Conservation (phyloP, 768 basidiomycete species). For the Solioccasus polychromus region DNA sequence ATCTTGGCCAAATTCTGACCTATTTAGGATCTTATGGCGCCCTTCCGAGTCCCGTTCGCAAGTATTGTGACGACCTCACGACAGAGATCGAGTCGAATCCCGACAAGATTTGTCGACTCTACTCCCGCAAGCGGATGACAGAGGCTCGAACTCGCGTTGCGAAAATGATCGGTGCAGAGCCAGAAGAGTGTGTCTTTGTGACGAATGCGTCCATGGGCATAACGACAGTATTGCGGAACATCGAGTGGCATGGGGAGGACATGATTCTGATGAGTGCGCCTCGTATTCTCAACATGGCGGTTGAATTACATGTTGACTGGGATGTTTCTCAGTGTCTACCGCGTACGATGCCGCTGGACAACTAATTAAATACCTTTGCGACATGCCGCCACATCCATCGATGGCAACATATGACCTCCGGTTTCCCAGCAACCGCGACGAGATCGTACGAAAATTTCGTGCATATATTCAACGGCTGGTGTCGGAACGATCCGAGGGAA, state of each 20-base stretch:
- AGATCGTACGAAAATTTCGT: too few species aligned
- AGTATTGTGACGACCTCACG: too few species aligned
- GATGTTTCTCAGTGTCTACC: slow-evolving; percentile 38
- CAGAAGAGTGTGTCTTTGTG: slow-evolving; percentile 49
- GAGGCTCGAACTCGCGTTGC: slow-evolving; percentile 43
- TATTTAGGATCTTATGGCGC: slow-evolving; percentile 51
- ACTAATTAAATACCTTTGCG: slow-evolving; percentile 48
- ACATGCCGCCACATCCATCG: slow-evolving; percentile 47
- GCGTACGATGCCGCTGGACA: slow-evolving; percentile 53
- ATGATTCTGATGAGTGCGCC: too few species aligned
- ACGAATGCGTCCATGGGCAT: slow-evolving; percentile 25
- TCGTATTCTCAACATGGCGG: background rate
- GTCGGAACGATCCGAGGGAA: too few species aligned
- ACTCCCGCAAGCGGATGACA: slow-evolving; percentile 14
- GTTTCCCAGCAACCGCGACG: too few species aligned
- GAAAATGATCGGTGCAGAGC: slow-evolving; percentile 39
- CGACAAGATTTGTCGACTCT: slow-evolving; percentile 45
- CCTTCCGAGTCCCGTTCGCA: too few species aligned
- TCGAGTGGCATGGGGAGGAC: slow-evolving; percentile 65
- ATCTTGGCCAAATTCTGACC: background rate
- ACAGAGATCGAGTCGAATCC: slow-evolving; percentile 42
- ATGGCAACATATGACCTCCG: too few species aligned
- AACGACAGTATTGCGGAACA: slow-evolving; percentile 60
- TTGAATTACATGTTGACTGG: background rate
- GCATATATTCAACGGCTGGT: too few species aligned